phyloP scores from a whole-genome alignment of 495 filamentous ascomycete genomes.

The Tuber umbilicatum region DNA sequence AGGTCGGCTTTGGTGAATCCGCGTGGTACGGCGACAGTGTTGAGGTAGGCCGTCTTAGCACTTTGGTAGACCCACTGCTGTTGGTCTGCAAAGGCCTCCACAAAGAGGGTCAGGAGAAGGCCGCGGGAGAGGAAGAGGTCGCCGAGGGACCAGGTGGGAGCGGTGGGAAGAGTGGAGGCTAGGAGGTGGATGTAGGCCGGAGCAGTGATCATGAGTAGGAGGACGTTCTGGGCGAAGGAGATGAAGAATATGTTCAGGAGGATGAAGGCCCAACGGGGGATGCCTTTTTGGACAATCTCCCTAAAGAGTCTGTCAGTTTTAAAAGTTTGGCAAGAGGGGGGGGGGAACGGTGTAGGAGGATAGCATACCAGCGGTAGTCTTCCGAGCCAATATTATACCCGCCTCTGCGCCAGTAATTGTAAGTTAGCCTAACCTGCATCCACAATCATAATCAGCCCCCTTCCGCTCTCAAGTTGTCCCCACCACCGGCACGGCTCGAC shows the following conservation, averaged over 20 bases:
- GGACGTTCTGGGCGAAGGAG: conserved; percentile 70
- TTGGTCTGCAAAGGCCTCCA: conserved; percentile 78
- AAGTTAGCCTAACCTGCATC: conserved; percentile 66
- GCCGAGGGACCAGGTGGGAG: conserved; percentile 48
- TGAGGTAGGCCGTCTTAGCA: conserved; percentile 69
- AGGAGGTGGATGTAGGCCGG: conserved; percentile 78
- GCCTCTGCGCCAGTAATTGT: conserved; percentile 95
- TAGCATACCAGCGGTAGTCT: conserved; percentile 78
- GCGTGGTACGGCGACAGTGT: conserved; percentile 61
- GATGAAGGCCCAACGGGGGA: conserved; percentile 55
- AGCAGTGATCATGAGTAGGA: conserved; percentile 66
- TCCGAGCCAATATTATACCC: conserved; percentile 82
- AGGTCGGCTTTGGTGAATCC: conserved; percentile 64
- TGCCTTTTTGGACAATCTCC: conserved; percentile 47
- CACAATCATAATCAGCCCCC: conserved; percentile 11
- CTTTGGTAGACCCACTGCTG: conserved; percentile 89
- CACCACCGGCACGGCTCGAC: conserved; percentile 1
- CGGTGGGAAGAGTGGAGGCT: conserved; percentile 46
- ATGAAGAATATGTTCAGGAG: conserved; percentile 86
- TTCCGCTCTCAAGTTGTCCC: background rate
- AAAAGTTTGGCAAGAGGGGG: background rate
- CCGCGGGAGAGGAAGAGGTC: conserved; percentile 64
- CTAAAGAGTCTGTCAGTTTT: conserved; percentile 34
- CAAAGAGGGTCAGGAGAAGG: conserved; percentile 62
- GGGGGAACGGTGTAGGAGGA: conserved; percentile 1